A percentile compares a stretch with the other conserved stretches of the same genome.
phyloP scores from a whole-genome alignment of 2,329 filamentous ascomycete genomes.

The Neocucurbitaria cava region DNA sequence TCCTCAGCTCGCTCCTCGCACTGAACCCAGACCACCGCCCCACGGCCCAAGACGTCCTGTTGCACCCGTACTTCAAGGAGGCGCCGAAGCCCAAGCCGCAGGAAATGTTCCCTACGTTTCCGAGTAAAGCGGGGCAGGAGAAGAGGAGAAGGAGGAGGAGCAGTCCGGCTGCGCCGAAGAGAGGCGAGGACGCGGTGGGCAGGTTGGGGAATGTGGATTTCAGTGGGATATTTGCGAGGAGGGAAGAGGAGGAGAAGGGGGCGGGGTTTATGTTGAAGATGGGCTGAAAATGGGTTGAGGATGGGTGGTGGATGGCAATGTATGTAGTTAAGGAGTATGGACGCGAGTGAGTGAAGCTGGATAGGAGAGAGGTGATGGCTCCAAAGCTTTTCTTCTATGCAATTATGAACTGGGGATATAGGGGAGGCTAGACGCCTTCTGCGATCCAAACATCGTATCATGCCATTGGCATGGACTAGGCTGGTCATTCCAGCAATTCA shows the following conservation, averaged over 20 bases:
- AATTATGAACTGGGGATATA: too few species aligned
- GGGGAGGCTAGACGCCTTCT: too few species aligned
- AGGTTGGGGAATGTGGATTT: slow-evolving; percentile 58
- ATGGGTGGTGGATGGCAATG: neutral
- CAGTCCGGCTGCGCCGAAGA: slow-evolving; percentile 82
- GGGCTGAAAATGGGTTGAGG: slow-evolving; percentile 24
- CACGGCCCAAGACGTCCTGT: slow-evolving; percentile 74
- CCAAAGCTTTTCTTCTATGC: too few species aligned
- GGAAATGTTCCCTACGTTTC: slow-evolving; percentile 96
- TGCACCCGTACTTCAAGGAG: slow-evolving; percentile 85
- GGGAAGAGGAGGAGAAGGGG: slow-evolving; percentile 56
- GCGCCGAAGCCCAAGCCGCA: slow-evolving; percentile 89
- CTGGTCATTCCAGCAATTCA: neutral
- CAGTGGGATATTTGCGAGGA: slow-evolving; percentile 57
- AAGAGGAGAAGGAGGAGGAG: slow-evolving; percentile 72
- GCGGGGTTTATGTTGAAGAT: slow-evolving; percentile 52
- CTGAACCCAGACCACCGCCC: slow-evolving; percentile 78
- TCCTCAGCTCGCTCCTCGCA: slow-evolving; percentile 74
- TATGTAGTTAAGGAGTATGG: too few species aligned
- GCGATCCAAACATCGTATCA: neutral
- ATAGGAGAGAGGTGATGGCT: too few species aligned
- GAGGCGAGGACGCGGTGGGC: slow-evolving; percentile 68
- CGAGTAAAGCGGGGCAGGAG: slow-evolving; percentile 92
- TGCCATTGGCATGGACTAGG: neutral
- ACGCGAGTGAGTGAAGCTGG: too few species aligned